Evolutionary conservation across 257 asterid genomes (phyloP).

Genomic region (Ilex asprella): DNA sequence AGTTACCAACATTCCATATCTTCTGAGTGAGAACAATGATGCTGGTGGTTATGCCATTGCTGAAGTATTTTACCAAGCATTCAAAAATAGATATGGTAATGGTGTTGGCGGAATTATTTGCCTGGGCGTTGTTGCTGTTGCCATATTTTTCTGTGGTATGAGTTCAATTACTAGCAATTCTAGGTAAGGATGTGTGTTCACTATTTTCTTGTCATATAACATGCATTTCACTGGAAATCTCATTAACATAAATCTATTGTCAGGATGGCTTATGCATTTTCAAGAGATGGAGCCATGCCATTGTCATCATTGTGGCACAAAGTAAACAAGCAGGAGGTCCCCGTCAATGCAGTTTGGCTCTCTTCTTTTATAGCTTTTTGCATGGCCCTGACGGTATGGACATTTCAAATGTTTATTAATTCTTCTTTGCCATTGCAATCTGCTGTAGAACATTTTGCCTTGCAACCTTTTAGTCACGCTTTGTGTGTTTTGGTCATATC

Average conservation of each 20-base stretch:
- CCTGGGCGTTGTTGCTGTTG: constrained; percentile 64
- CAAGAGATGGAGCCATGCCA: constrained; percentile 99
- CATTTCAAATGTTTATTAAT: not conserved
- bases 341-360: constrained; percentile 79
- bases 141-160: constrained; percentile 93
- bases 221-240: not conserved
- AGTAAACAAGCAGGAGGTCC: constrained; percentile 86
- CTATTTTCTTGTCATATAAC: not conserved
- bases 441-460: too few relatives aligned
- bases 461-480: too few relatives aligned
- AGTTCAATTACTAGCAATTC: constrained; percentile 93
- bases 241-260: not conserved
- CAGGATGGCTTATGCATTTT: constrained; percentile 97
- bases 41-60: constrained; percentile 97
- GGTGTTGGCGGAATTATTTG: constrained; percentile 82
- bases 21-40: constrained; percentile 53
- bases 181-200: constrained; percentile 37
- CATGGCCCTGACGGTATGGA: constrained; percentile 87
- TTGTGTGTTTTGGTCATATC: too few relatives aligned
- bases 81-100: constrained; percentile 68
- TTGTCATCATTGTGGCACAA: constrained; percentile 76
- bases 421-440: not conserved
- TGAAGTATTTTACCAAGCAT: constrained; percentile 67
- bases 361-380: constrained; percentile 86
- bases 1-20: constrained; percentile 67